Conservation (phyloP, 805 yeast genomes). For the Grigorovia jiainica region DNA sequence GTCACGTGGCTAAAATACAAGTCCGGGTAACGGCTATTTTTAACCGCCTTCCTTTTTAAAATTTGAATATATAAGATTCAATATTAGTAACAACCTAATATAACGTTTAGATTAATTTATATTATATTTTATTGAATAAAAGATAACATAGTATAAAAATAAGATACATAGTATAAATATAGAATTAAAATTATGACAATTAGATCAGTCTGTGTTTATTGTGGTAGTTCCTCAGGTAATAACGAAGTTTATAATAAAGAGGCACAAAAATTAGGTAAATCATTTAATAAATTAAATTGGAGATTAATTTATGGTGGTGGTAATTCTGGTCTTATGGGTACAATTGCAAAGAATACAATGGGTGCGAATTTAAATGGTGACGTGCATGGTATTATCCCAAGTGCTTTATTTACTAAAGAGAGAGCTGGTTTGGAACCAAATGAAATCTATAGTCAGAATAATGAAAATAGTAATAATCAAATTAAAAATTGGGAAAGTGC, state of each 20-base stretch:
- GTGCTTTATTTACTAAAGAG: constrained; percentile 67
- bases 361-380: constrained; percentile 38
- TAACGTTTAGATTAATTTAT: too few species aligned
- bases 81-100: too few species aligned
- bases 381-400: constrained; percentile 84
- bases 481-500: constrained; percentile 31
- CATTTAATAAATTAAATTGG: constrained; percentile 49
- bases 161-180: too few species aligned
- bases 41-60: too few species aligned
- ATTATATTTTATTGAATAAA: too few species aligned
- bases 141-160: too few species aligned
- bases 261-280: constrained; percentile 52
- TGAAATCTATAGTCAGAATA: background rate
- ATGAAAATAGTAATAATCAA: background rate
- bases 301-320: constrained; percentile 88
- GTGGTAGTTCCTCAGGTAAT: constrained; percentile 74
- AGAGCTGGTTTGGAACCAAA: constrained; percentile 34
- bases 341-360: constrained; percentile 56
- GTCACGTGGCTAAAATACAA: too few species aligned
- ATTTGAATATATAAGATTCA: too few species aligned
- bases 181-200: constrained; percentile 5
- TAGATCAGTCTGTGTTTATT: constrained; percentile 64
- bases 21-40: too few species aligned
- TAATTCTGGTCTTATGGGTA: constrained; percentile 76
- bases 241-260: constrained; percentile 38